Conservation (phyloP, 768 basidiomycete genomes). For the Lentinula aciculospora region DNA sequence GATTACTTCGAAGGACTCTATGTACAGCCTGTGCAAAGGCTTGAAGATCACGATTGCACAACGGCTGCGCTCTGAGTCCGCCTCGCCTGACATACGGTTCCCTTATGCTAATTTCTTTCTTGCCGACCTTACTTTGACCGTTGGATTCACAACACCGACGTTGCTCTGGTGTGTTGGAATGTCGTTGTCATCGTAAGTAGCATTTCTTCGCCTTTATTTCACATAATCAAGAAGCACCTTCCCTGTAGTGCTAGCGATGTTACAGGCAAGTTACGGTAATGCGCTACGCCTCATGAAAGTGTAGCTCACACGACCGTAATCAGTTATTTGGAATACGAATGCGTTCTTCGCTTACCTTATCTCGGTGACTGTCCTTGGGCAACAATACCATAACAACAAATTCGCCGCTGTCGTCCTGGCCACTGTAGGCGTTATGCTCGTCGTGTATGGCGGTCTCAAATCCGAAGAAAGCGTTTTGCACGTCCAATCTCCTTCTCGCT, state of each 20-base stretch:
- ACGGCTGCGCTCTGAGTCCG: background rate
- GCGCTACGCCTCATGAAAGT: background rate
- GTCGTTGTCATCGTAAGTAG: background rate
- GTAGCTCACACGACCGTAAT: background rate
- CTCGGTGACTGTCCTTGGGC: background rate
- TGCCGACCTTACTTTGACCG: background rate
- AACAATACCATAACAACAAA: background rate
- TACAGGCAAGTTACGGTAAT: background rate
- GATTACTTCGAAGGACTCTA: background rate
- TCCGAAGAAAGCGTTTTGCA: background rate
- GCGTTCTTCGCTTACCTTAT: background rate
- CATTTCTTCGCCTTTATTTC: background rate
- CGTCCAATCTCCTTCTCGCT: background rate
- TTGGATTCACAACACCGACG: background rate
- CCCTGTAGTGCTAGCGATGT: slow-evolving; percentile 1
- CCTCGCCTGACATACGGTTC: background rate
- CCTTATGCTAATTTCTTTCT: background rate
- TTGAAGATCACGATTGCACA: background rate
- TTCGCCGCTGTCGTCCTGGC: background rate
- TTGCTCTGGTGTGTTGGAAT: background rate
- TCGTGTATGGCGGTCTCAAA: background rate
- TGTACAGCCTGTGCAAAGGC: background rate
- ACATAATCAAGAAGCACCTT: background rate
- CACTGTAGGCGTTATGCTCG: background rate
- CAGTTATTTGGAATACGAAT: slow-evolving; percentile 2